Percentiles rank a stretch among this genome's conserved stretches.
Evolutionary conservation across 805 yeast species (phyloP).

Genomic region (Yarrowia alimentaria): DNA sequence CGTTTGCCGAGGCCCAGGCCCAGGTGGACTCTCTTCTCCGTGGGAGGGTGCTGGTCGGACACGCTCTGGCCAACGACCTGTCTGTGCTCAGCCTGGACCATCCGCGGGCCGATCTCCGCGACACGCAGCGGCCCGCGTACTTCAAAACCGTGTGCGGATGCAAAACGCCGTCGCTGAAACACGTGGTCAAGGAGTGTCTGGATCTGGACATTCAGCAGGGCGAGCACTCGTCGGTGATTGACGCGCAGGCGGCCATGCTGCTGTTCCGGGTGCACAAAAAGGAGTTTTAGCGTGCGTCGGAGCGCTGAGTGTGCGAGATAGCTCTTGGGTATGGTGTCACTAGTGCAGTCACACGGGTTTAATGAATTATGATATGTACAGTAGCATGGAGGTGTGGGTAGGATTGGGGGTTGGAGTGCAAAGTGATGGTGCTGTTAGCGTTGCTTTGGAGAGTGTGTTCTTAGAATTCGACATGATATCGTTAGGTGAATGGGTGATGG

Average conservation of each 20-base stretch:
- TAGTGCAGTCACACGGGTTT: too few species aligned
- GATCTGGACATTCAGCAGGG: conserved; percentile 65
- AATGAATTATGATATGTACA: too few species aligned
- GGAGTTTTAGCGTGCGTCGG: conserved; percentile 16
- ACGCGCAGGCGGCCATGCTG: conserved; percentile 84
- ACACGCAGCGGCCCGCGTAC: conserved; percentile 64
- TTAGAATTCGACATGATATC: too few species aligned
- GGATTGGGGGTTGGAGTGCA: too few species aligned
- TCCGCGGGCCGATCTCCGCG: conserved; percentile 63
- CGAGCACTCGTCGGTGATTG: conserved; percentile 85
- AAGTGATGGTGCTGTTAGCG: too few species aligned
- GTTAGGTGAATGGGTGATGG: too few species aligned
- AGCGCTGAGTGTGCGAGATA: too few species aligned
- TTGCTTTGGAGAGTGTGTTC: too few species aligned
- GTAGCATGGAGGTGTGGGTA: too few species aligned
- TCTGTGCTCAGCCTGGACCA: conserved; percentile 65
- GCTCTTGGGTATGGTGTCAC: too few species aligned
- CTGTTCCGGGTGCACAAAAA: conserved; percentile 62
- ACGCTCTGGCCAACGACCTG: conserved; percentile 78
- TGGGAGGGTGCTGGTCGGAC: conserved; percentile 64
- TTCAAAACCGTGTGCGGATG: conserved; percentile 63
- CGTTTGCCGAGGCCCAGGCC: conserved; percentile 65
- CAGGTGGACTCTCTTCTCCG: conserved; percentile 53
- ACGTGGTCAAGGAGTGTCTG: conserved; percentile 56
- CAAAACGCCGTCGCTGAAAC: conserved; percentile 70